These are phyloP conservation scores for Rhodotorula paludigena DNA, from an alignment of 768 basidiomycete genomes.

Conservation along the genomic window DNA sequence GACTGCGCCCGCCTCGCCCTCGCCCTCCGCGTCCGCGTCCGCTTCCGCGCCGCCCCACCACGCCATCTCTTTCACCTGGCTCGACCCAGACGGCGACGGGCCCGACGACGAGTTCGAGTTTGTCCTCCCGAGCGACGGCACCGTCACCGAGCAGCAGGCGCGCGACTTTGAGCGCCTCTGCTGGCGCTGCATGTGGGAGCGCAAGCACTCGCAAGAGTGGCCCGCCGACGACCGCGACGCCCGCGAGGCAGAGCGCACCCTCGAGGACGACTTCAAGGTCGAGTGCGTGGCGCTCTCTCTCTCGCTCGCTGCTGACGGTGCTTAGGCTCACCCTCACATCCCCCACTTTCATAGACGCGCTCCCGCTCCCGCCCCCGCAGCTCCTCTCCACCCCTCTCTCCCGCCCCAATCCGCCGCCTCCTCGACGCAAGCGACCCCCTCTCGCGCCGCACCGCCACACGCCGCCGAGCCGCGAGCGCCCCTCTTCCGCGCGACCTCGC, in stretches of 20 bases:
- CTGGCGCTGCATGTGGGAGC: slow-evolving; percentile 93
- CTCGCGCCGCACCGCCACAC: background rate
- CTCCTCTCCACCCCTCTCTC: slow-evolving; percentile 16
- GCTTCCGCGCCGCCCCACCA: slow-evolving; percentile 52
- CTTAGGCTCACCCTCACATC: background rate
- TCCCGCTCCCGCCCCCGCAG: background rate
- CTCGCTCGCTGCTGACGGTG: slow-evolving; percentile 41
- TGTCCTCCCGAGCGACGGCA: slow-evolving; percentile 64
- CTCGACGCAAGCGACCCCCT: background rate
- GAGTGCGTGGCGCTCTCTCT: slow-evolving; percentile 55
- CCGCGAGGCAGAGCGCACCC: slow-evolving; percentile 45
- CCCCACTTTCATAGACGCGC: slow-evolving; percentile 8
- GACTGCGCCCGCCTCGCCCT: slow-evolving; percentile 40
- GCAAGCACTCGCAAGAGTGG: slow-evolving; percentile 66
- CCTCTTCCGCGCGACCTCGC: slow-evolving; percentile 35
- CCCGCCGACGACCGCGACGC: slow-evolving; percentile 64
- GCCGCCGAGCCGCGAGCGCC: slow-evolving; percentile 23
- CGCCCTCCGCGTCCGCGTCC: slow-evolving; percentile 49
- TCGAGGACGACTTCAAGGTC: slow-evolving; percentile 72
- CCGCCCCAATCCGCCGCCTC: background rate
- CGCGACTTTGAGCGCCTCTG: slow-evolving; percentile 90
- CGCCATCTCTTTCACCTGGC: slow-evolving; percentile 81
- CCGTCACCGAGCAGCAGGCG: slow-evolving; percentile 48
- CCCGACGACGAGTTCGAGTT: slow-evolving; percentile 87
- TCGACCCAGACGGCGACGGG: slow-evolving; percentile 74